A percentile compares a stretch with the other conserved stretches of the same genome.
phyloP scores from a whole-genome alignment of 2,329 filamentous ascomycete species.

The Falciphora oryzae region DNA sequence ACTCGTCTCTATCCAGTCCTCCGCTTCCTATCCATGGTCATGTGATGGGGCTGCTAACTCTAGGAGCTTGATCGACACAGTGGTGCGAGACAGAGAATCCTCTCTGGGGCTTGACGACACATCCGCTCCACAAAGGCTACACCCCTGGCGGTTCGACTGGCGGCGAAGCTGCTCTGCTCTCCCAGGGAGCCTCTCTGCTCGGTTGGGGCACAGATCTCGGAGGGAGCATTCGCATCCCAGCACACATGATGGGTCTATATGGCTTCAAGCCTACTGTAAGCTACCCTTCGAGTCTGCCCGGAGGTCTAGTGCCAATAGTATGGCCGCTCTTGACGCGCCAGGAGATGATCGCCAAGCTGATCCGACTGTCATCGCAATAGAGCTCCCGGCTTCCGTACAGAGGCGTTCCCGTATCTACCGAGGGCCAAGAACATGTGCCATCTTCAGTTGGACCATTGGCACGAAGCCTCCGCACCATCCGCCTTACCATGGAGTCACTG shows the following conservation, averaged over 20 bases:
- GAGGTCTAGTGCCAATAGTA: background rate
- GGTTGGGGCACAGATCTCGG: slow-evolving; percentile 32
- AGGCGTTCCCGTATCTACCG: slow-evolving; percentile 54
- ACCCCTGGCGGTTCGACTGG: slow-evolving; percentile 31
- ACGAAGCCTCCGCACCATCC: slow-evolving; percentile 43
- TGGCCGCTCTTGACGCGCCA: background rate
- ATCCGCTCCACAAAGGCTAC: slow-evolving; percentile 28
- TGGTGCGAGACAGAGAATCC: slow-evolving; percentile 27
- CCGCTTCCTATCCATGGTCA: background rate
- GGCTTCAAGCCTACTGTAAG: slow-evolving; percentile 41
- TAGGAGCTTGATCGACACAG: background rate
- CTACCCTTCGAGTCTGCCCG: slow-evolving; percentile 27
- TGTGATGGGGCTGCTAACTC: no score
- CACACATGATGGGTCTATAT: slow-evolving; percentile 39
- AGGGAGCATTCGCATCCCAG: slow-evolving; percentile 11
- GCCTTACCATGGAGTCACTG: slow-evolving; percentile 40
- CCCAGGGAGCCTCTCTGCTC: slow-evolving; percentile 25
- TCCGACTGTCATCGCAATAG: slow-evolving; percentile 25
- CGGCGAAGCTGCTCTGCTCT: slow-evolving; percentile 30
- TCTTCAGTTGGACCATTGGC: slow-evolving; percentile 57
- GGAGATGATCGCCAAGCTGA: background rate
- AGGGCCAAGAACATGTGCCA: slow-evolving; percentile 59
- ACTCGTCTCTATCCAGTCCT: background rate
- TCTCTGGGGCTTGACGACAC: slow-evolving; percentile 28
- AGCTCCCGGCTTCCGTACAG: slow-evolving; percentile 51